Conservation (phyloP, 1,284 basidiomycete genomes). For the Volvariella volvacea region DNA sequence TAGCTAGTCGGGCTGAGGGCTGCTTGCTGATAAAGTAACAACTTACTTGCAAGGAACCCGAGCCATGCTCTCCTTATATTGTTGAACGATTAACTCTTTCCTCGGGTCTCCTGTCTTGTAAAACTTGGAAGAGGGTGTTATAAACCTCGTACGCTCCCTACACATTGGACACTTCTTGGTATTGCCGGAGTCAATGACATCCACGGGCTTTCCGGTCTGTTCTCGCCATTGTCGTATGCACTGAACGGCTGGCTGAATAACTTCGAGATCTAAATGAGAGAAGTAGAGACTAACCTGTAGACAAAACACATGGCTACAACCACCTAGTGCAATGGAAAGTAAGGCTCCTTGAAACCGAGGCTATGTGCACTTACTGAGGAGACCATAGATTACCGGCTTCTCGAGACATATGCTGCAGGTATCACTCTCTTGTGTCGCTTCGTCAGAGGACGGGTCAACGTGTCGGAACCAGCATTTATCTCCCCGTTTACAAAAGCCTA, state of each 20-base stretch:
- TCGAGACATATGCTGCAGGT: conserved; percentile 70
- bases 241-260: conserved; percentile 24
- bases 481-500: conserved; percentile 62
- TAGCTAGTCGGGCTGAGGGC: neutral
- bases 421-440: conserved; percentile 25
- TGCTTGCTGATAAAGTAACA: neutral
- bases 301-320: conserved; percentile 72
- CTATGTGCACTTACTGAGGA: conserved; percentile 45
- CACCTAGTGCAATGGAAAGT: conserved; percentile 36
- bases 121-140: conserved; percentile 64
- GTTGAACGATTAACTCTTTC: conserved; percentile 43
- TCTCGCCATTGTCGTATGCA: conserved; percentile 72
- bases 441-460: conserved; percentile 18
- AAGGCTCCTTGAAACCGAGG: too few species aligned
- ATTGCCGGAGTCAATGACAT: conserved; percentile 45
- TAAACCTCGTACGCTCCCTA: conserved; percentile 52
- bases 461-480: conserved; percentile 70
- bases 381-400: conserved; percentile 56
- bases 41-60: conserved; percentile 58
- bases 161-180: conserved; percentile 75
- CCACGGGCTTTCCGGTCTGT: conserved; percentile 42
- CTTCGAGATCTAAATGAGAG: conserved; percentile 4
- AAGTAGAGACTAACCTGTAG: conserved; percentile 36
- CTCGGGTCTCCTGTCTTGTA: conserved; percentile 44
- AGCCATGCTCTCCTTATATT: conserved; percentile 67